These are phyloP conservation scores for Nyssa sinensis DNA, from an alignment of 148 eudicot genomes.

Conservation along the genomic window DNA sequence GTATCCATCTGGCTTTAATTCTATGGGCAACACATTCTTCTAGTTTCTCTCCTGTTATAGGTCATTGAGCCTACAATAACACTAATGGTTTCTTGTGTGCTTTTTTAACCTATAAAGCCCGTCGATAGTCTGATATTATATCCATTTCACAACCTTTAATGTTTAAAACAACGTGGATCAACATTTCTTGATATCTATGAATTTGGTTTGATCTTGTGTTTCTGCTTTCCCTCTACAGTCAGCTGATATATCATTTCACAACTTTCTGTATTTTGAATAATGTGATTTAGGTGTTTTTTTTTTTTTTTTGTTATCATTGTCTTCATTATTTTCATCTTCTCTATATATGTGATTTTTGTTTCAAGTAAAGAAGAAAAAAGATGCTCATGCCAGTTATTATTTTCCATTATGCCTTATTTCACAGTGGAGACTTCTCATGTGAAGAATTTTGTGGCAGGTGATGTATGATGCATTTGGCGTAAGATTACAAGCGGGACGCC, in stretches of 20 bases:
- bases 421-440: constrained; percentile 9
- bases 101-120: neutral
- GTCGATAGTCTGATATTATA: neutral
- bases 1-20: neutral
- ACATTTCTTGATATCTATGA: neutral
- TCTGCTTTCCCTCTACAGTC: neutral
- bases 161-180: neutral
- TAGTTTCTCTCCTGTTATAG: neutral
- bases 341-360: too few relatives aligned
- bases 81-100: neutral
- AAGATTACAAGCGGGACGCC: constrained; percentile 94
- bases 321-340: too few relatives aligned
- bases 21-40: neutral
- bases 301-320: neutral
- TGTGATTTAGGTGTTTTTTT: neutral
- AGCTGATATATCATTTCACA: neutral
- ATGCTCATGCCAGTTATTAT: too few relatives aligned
- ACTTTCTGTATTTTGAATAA: neutral
- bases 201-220: neutral
- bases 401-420: too few relatives aligned
- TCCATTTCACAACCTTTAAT: neutral
- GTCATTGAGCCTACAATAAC: neutral
- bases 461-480: constrained; percentile 99
- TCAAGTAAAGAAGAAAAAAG: too few relatives aligned
- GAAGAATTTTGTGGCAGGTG: constrained; percentile 54